A percentile compares a stretch with the other conserved stretches of the same genome.
Evolutionary conservation across 768 basidiomycete species (phyloP).

Genomic region (Cyclocybe cylindracea): DNA sequence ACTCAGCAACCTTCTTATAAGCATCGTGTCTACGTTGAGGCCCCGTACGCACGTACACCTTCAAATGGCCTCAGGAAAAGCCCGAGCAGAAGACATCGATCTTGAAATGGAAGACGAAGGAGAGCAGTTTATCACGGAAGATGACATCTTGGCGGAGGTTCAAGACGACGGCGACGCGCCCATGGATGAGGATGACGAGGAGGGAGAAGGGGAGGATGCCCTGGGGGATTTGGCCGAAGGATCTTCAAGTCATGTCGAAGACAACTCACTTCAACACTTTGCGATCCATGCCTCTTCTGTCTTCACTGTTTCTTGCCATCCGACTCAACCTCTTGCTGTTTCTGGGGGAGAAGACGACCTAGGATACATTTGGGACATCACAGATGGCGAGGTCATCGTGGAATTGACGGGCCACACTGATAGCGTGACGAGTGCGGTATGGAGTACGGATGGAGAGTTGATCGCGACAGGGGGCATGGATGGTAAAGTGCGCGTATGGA

Average conservation of each 20-base stretch:
- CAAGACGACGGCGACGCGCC: slow-evolving; percentile 64
- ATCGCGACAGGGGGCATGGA: slow-evolving; percentile 98
- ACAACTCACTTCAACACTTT: slow-evolving; percentile 74
- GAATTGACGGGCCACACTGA: slow-evolving; percentile 93
- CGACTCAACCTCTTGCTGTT: slow-evolving; percentile 76
- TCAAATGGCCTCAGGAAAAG: slow-evolving; percentile 35
- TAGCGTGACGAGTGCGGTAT: slow-evolving; percentile 78
- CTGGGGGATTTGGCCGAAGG: slow-evolving; percentile 44
- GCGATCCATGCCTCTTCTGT: slow-evolving; percentile 72
- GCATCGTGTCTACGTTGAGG: not conserved
- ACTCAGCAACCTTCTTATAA: slow-evolving; percentile 14
- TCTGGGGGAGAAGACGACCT: slow-evolving; percentile 96
- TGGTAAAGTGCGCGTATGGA: slow-evolving; percentile 90
- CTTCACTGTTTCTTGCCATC: slow-evolving; percentile 84
- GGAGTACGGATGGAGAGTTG: slow-evolving; percentile 90
- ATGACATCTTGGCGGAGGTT: slow-evolving; percentile 67
- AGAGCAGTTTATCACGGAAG: slow-evolving; percentile 64
- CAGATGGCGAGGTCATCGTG: slow-evolving; percentile 76
- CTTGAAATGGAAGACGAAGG: slow-evolving; percentile 49
- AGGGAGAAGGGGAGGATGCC: slow-evolving; percentile 41
- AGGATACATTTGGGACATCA: slow-evolving; percentile 91
- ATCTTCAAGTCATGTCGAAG: slow-evolving; percentile 43
- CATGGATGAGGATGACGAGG: slow-evolving; percentile 74
- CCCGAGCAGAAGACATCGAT: slow-evolving; percentile 36
- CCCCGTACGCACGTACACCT: not conserved